Percentiles rank a stretch among this genome's conserved stretches.
These are phyloP conservation scores for Hyaloscypha hepaticicola DNA, from an alignment of 495 filamentous ascomycete genomes.

Conservation along the genomic window DNA sequence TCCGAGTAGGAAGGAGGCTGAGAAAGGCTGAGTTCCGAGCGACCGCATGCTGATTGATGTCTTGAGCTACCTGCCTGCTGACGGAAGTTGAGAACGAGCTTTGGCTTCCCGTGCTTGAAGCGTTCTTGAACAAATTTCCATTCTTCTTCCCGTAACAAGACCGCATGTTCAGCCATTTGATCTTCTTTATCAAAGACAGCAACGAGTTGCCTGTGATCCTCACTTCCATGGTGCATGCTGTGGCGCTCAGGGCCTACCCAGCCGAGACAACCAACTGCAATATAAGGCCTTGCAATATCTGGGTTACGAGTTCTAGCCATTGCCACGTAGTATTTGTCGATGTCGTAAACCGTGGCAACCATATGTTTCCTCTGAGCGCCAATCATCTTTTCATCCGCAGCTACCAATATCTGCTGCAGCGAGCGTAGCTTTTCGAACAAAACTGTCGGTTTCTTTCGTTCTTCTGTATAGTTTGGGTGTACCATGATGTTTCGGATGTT, in stretches of 20 bases:
- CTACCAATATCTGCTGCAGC: constrained; percentile 18
- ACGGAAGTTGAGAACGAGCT: constrained; percentile 15
- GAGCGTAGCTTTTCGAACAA: constrained; percentile 11
- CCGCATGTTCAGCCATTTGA: constrained; percentile 22
- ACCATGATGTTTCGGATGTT: constrained; percentile 27
- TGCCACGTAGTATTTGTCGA: constrained; percentile 19
- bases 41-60: neutral
- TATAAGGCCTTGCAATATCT: constrained; percentile 16
- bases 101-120: constrained; percentile 10
- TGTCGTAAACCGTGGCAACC: constrained; percentile 23
- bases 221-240: constrained; percentile 15
- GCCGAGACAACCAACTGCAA: constrained; percentile 27
- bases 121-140: constrained; percentile 17
- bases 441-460: constrained; percentile 14
- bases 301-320: constrained; percentile 1
- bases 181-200: constrained; percentile 19
- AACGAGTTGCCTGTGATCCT: constrained; percentile 23
- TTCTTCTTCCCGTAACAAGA: constrained; percentile 16
- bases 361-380: constrained; percentile 23
- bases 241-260: constrained; percentile 22
- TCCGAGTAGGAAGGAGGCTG: neutral
- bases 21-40: neutral
- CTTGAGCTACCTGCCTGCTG: neutral
- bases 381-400: constrained; percentile 29
- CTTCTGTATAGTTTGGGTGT: constrained; percentile 26